These are phyloP conservation scores for Trypanosoma scelopori DNA, from an alignment of 208 protist species.

Conservation along the genomic window DNA sequence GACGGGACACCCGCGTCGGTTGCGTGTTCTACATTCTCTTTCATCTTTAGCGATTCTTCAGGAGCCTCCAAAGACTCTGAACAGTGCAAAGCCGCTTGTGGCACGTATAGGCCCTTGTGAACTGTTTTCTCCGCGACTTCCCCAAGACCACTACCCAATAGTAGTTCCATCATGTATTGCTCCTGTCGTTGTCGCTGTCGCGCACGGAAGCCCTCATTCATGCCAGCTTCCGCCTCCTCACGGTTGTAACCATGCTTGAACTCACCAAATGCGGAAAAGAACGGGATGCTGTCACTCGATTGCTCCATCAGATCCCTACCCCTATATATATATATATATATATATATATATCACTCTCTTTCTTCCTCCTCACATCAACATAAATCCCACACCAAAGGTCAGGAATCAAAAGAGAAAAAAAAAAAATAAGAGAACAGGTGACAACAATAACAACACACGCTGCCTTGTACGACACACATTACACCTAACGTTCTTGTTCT, in stretches of 20 bases:
- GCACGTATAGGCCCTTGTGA: constrained; percentile 53
- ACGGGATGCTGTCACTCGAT: background rate
- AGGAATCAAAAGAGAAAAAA: too few relatives aligned
- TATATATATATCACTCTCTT: too few relatives aligned
- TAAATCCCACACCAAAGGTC: background rate
- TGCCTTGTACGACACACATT: background rate
- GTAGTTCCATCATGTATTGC: constrained; percentile 52
- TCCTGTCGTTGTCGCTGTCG: constrained; percentile 34
- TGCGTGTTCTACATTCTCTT: background rate
- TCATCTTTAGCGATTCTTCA: background rate
- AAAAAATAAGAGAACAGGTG: background rate
- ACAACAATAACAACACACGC: background rate
- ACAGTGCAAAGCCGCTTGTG: constrained; percentile 46
- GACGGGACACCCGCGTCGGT: background rate
- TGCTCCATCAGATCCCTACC: constrained; percentile 1
- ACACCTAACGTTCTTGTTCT: background rate
- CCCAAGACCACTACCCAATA: constrained; percentile 77
- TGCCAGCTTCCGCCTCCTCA: constrained; percentile 43
- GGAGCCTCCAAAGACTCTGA: constrained; percentile 32
- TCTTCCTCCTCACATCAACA: too few relatives aligned
- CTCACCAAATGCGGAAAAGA: constrained; percentile 23
- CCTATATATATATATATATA: constrained; percentile 10
- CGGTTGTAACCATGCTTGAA: constrained; percentile 31
- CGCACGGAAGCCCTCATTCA: constrained; percentile 61
- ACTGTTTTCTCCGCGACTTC: constrained; percentile 49